A percentile compares a stretch with the other conserved stretches of the same genome.
phyloP scores from a whole-genome alignment of 495 filamentous ascomycete genomes.

The Apodospora peruviana region DNA sequence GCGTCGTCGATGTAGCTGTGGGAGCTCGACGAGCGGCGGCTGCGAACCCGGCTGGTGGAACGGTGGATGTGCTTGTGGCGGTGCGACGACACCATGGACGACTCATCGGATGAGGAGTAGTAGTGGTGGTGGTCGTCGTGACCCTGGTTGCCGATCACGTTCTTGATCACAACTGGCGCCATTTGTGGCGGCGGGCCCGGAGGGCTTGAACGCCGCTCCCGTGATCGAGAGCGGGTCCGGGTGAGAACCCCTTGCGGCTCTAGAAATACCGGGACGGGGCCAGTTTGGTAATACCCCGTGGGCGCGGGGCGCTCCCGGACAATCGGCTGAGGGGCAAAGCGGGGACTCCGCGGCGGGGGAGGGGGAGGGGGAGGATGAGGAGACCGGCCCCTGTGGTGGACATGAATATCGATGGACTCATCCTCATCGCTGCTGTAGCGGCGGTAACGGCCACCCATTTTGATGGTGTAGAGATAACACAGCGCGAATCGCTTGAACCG shows the following conservation, averaged over 20 bases:
- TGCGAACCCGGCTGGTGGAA: constrained; percentile 16
- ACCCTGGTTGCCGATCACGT: constrained; percentile 35
- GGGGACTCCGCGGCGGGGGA: constrained; percentile 23
- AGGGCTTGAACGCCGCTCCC: constrained; percentile 33
- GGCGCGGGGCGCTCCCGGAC: constrained; percentile 20
- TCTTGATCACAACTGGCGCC: constrained; percentile 48
- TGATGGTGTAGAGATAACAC: constrained; percentile 2
- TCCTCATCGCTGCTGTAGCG: constrained; percentile 20
- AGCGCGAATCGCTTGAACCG: neutral
- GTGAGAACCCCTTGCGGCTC: constrained; percentile 31
- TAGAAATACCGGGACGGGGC: constrained; percentile 19
- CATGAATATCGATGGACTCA: constrained; percentile 38
- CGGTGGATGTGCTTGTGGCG: constrained; percentile 17
- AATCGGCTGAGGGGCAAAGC: constrained; percentile 30
- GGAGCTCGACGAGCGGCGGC: constrained; percentile 20
- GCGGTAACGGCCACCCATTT: constrained; percentile 14
- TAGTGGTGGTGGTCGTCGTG: constrained; percentile 29
- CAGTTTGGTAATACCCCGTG: constrained; percentile 27
- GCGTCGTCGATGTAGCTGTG: constrained; percentile 25
- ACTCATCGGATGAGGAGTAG: constrained; percentile 29
- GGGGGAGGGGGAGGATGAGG: constrained; percentile 26
- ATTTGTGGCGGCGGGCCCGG: constrained; percentile 21
- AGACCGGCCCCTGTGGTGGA: constrained; percentile 23
- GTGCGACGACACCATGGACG: constrained; percentile 8
- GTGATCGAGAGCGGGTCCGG: constrained; percentile 31